Evolutionary conservation across 2,329 filamentous ascomycete genomes (phyloP).

Genomic region (Penicillium sp.): DNA sequence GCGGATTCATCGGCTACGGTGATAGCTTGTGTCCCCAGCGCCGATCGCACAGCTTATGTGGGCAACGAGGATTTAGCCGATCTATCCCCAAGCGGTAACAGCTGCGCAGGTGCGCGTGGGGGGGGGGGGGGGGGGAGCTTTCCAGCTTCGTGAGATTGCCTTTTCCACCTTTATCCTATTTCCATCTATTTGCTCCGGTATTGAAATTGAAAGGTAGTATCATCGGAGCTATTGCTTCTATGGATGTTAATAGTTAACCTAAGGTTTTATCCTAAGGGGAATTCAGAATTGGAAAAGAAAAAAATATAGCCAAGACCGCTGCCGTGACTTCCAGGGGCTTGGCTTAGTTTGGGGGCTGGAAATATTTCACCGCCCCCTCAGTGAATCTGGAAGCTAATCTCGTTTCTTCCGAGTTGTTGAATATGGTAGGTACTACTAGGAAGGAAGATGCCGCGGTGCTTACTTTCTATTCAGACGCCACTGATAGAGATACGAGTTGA

Average conservation of each 20-base stretch:
- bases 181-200: neutral
- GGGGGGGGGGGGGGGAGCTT: neutral
- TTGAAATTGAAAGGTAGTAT: neutral
- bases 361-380: neutral
- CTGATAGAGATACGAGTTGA: no score
- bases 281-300: no score
- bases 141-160: neutral
- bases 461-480: no score
- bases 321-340: neutral
- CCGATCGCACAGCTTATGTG: neutral
- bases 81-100: neutral
- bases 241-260: no score
- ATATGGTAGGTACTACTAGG: no score
- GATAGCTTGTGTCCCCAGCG: no score
- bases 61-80: neutral
- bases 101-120: no score
- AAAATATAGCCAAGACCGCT: neutral
- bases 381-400: neutral
- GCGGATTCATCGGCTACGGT: neutral
- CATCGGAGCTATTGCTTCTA: no score
- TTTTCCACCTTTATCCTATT: neutral
- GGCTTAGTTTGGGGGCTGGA: conserved; percentile 6
- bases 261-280: neutral
- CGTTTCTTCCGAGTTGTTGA: neutral
- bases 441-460: neutral